Evolutionary conservation across 2,329 filamentous ascomycete genomes (phyloP).

Genomic region (Aureobasidium sp.): DNA sequence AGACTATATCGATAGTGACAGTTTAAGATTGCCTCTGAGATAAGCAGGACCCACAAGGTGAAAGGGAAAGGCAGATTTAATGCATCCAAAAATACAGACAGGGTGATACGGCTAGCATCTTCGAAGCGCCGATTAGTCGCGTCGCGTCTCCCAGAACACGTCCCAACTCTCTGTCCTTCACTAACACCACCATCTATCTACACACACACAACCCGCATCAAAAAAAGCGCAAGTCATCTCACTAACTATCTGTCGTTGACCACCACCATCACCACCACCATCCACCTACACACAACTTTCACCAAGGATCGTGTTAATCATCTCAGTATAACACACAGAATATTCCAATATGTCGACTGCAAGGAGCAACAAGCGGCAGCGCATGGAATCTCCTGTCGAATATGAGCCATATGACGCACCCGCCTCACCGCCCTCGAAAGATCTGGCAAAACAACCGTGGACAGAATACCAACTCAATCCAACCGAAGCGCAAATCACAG

Average conservation of each 20-base stretch:
- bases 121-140: neutral
- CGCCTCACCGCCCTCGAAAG: neutral
- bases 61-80: too few species aligned
- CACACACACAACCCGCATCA: too few species aligned
- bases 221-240: too few species aligned
- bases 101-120: neutral
- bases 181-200: too few species aligned
- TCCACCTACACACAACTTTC: neutral
- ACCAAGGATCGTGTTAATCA: too few species aligned
- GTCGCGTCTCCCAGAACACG: neutral
- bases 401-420: neutral
- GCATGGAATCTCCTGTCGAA: neutral
- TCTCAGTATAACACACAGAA: neutral
- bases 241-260: neutral
- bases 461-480: neutral
- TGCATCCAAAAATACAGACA: neutral
- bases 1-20: too few species aligned
- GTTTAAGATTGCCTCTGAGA: too few species aligned
- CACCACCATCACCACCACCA: neutral
- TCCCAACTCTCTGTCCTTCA: too few species aligned
- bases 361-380: neutral
- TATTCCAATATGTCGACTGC: neutral
- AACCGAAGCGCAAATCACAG: neutral
- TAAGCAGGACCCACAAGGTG: too few species aligned
- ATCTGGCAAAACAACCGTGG: neutral